phyloP scores from a whole-genome alignment of 2,329 filamentous ascomycete species.

The Ploettnerulaceae sp. region DNA sequence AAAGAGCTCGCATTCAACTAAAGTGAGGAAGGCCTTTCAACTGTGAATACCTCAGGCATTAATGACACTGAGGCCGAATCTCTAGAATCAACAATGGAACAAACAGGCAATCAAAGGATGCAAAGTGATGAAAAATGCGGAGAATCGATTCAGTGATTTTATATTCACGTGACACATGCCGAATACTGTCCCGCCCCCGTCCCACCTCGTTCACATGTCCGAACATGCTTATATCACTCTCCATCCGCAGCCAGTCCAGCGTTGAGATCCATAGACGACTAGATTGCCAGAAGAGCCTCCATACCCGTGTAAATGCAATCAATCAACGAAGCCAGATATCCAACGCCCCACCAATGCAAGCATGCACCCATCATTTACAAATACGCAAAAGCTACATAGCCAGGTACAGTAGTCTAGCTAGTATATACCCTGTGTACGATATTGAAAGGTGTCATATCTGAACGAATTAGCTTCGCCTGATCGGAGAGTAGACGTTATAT shows the following conservation, averaged over 20 bases:
- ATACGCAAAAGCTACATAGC: neutral
- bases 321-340: slow-evolving; percentile 15
- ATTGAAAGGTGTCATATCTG: slow-evolving; percentile 82
- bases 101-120: no score
- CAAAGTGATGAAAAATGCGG: neutral
- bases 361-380: slow-evolving; percentile 14
- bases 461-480: neutral
- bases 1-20: no score
- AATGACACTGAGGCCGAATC: no score
- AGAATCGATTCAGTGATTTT: neutral
- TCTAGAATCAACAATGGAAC: neutral
- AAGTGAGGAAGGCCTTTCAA: no score
- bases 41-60: no score
- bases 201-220: neutral
- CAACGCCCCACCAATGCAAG: slow-evolving; percentile 20
- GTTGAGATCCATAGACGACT: neutral
- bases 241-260: neutral
- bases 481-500: neutral
- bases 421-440: slow-evolving; percentile 83
- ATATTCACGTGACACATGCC: slow-evolving; percentile 1
- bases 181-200: neutral
- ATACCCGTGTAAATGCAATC: slow-evolving; percentile 10
- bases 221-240: neutral
- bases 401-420: slow-evolving; percentile 36
- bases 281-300: neutral